Percentiles rank a stretch among this genome's conserved stretches.
Evolutionary conservation across 2,329 filamentous ascomycete genomes (phyloP).

Genomic region (Penicillium verrucosum): DNA sequence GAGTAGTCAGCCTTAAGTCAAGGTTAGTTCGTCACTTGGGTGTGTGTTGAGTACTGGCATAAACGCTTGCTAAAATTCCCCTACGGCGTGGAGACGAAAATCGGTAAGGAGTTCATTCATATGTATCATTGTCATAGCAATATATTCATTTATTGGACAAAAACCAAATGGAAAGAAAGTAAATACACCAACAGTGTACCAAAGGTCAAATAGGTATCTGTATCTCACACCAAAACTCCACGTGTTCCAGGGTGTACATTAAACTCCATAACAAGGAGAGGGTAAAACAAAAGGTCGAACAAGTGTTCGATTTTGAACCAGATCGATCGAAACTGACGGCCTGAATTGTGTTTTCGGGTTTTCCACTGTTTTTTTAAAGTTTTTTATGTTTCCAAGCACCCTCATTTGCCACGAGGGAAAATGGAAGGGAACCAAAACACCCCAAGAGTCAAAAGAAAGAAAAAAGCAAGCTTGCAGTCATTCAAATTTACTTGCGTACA

Average conservation of each 20-base stretch:
- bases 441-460: neutral
- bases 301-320: slow-evolving; percentile 12
- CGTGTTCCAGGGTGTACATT: slow-evolving; percentile 11
- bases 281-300: slow-evolving; percentile 11
- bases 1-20: neutral
- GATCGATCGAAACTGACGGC: neutral
- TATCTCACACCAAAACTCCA: slow-evolving; percentile 14
- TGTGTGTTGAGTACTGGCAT: neutral
- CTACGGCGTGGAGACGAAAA: neutral
- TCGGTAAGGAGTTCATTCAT: neutral
- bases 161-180: slow-evolving; percentile 7
- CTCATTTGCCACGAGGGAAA: neutral
- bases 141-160: slow-evolving; percentile 8
- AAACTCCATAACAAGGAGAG: slow-evolving; percentile 11
- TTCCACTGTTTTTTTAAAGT: neutral
- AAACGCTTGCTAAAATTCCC: neutral
- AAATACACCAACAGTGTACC: slow-evolving; percentile 7
- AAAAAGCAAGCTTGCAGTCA: neutral
- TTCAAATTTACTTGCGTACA: slow-evolving; percentile 18
- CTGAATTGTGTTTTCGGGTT: neutral
- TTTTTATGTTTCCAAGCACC: neutral
- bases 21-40: neutral
- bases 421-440: neutral
- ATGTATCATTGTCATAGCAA: neutral
- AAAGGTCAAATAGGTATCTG: slow-evolving; percentile 23